Percentiles rank a stretch among this genome's conserved stretches.
phyloP scores from a whole-genome alignment of 2,329 filamentous ascomycete genomes.

The Zasmidium cellare region DNA sequence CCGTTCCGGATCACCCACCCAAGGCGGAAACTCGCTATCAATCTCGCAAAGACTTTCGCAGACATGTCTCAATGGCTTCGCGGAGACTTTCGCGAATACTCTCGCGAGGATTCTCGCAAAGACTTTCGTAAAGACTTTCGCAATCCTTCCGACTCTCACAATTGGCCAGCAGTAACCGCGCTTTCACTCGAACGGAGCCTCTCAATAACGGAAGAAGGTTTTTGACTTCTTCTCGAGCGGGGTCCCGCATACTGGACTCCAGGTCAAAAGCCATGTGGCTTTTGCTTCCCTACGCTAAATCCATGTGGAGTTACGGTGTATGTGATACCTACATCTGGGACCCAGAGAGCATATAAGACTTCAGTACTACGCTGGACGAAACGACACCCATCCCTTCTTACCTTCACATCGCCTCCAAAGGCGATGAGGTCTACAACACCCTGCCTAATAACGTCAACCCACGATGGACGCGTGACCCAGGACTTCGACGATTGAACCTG shows the following conservation, averaged over 20 bases:
- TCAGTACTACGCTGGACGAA: too few species aligned
- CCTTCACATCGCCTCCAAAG: slow-evolving; percentile 14
- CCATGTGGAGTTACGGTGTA: too few species aligned
- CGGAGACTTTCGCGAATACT: neutral
- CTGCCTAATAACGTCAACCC: slow-evolving; percentile 18
- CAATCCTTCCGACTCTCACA: neutral
- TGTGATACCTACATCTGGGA: too few species aligned
- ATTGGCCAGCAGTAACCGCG: neutral
- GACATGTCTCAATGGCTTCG: neutral
- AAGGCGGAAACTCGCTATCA: neutral
- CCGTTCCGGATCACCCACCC: too few species aligned
- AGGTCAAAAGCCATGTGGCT: neutral
- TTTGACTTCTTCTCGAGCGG: neutral
- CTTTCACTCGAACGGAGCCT: neutral
- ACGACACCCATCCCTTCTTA: too few species aligned
- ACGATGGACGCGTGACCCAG: slow-evolving; percentile 17
- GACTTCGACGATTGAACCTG: slow-evolving; percentile 22
- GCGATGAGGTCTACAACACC: slow-evolving; percentile 21
- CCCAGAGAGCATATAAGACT: too few species aligned
- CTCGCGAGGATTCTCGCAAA: neutral
- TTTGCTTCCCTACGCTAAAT: too few species aligned
- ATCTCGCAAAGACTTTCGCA: neutral
- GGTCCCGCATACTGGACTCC: neutral
- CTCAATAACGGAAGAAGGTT: neutral
- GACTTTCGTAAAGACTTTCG: neutral